Evolutionary conservation across 2,329 filamentous ascomycete species (phyloP).

Genomic region (Aotearoamyces nothofagi): DNA sequence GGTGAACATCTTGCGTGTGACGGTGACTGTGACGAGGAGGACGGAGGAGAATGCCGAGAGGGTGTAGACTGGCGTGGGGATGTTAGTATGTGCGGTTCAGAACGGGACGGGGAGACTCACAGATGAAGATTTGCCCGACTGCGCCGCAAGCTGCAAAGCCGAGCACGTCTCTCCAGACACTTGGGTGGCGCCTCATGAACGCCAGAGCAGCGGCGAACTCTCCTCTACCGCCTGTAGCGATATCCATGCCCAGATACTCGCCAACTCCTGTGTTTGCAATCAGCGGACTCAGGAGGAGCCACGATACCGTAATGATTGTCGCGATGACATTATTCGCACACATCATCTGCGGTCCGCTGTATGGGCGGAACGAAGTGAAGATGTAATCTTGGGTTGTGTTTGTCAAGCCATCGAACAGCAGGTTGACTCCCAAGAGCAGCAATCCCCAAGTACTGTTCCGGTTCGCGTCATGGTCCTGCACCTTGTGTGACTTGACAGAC

Average conservation of each 20-base stretch:
- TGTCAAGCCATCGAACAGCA: conserved; percentile 89
- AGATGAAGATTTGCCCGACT: conserved; percentile 92
- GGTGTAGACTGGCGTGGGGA: conserved; percentile 56
- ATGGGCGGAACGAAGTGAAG: conserved; percentile 64
- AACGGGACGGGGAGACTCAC: conserved; percentile 26
- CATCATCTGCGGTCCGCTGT: conserved; percentile 97
- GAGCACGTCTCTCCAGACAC: conserved; percentile 74
- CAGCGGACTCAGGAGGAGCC: conserved; percentile 67
- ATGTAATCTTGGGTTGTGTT: conserved; percentile 96
- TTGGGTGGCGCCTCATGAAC: conserved; percentile 68
- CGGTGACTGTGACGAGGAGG: conserved; percentile 87
- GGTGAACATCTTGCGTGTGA: conserved; percentile 97
- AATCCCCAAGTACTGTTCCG: conserved; percentile 65
- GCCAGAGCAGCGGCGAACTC: conserved; percentile 67
- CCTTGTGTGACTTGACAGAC: conserved; percentile 37
- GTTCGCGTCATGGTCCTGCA: conserved; percentile 21
- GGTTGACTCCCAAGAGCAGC: conserved; percentile 70
- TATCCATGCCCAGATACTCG: conserved; percentile 51
- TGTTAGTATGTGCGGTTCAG: background rate
- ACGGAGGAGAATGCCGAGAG: conserved; percentile 84
- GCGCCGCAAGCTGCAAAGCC: conserved; percentile 85
- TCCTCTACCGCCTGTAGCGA: conserved; percentile 36
- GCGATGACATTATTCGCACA: conserved; percentile 88
- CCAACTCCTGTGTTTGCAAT: conserved; percentile 53
- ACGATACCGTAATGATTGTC: conserved; percentile 59